Percentiles rank a stretch among this genome's conserved stretches.
Evolutionary conservation across 495 filamentous ascomycete species (phyloP).

Genomic region (Immersiella caudata): DNA sequence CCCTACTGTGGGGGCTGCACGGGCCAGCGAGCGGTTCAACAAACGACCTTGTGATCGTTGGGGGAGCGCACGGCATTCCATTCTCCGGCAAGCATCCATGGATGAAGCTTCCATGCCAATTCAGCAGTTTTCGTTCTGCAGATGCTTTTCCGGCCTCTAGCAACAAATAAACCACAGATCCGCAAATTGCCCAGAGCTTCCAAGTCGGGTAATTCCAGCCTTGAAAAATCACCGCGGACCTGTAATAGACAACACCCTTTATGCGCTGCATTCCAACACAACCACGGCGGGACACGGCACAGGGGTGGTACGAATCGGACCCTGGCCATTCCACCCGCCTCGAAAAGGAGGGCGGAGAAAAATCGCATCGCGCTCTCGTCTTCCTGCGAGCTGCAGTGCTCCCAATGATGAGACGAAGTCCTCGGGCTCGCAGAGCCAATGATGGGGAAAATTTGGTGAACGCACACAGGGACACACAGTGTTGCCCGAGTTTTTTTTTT

Average conservation of each 20-base stretch:
- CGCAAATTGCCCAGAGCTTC: background rate
- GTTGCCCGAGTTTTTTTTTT: background rate
- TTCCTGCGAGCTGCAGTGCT: background rate
- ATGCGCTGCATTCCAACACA: background rate
- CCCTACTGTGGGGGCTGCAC: no score
- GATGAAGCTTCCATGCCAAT: no score
- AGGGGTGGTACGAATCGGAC: background rate
- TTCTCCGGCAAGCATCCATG: no score
- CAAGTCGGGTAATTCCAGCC: constrained; percentile 1
- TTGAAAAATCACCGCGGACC: background rate
- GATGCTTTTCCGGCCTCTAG: no score
- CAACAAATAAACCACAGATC: background rate
- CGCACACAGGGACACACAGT: background rate
- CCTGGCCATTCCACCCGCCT: background rate
- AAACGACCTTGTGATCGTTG: no score
- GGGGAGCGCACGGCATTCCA: no score
- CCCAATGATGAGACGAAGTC: background rate
- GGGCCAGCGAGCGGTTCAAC: no score
- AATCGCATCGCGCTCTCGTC: background rate
- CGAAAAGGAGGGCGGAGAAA: background rate
- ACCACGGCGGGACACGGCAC: background rate
- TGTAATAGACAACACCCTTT: background rate
- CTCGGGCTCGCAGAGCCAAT: background rate
- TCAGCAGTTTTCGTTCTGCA: no score
- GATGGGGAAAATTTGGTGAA: no score